Conservation (phyloP, 345 rosid species). For the Eucalyptus pauciflora region DNA sequence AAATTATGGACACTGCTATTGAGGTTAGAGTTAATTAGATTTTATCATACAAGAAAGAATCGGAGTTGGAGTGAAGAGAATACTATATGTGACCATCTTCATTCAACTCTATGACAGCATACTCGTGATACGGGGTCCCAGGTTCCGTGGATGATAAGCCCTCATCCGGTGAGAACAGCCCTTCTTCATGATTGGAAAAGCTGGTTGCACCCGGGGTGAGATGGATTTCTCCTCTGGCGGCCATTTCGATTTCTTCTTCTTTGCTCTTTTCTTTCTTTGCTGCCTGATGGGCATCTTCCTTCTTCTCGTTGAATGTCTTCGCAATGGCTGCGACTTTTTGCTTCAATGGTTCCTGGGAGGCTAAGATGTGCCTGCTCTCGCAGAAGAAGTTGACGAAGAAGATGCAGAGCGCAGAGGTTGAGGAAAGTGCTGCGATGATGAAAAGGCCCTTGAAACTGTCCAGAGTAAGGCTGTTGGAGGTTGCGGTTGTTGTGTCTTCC, state of each 20-base stretch:
- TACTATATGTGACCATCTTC: neutral
- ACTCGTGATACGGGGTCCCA: neutral
- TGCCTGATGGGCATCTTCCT: neutral
- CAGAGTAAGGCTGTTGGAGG: neutral
- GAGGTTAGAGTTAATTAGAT: neutral
- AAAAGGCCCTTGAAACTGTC: constrained; percentile 2
- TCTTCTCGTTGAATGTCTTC: neutral
- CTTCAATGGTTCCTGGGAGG: neutral
- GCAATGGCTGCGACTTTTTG: neutral
- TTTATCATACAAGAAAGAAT: neutral
- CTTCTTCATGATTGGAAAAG: neutral
- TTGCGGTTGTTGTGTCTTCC: neutral
- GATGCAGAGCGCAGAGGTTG: neutral
- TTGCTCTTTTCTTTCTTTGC: neutral
- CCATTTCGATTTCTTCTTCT: neutral
- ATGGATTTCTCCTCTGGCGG: neutral
- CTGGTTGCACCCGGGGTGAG: neutral
- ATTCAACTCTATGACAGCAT: neutral
- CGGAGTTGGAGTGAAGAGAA: neutral
- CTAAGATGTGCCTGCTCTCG: neutral
- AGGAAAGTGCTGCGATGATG: neutral
- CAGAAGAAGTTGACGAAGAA: neutral
- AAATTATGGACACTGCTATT: neutral
- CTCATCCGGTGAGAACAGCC: neutral
- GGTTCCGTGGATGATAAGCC: neutral